phyloP scores from a whole-genome alignment of 2,329 filamentous ascomycete species.

The Pyrenophora graminea region DNA sequence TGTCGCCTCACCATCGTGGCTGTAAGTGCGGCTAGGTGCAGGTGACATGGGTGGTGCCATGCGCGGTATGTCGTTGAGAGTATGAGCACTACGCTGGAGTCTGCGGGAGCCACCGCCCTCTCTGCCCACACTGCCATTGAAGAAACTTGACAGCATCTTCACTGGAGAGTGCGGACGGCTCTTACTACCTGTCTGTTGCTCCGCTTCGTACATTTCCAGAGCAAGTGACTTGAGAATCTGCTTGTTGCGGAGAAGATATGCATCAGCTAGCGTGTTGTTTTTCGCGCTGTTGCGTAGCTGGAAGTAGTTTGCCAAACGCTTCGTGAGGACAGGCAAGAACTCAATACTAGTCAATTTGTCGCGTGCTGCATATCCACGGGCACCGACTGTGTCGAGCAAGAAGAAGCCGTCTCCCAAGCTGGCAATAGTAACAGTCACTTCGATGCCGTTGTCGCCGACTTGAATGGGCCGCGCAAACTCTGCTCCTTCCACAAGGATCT shows the following conservation, averaged over 20 bases:
- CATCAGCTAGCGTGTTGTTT: slow-evolving; percentile 66
- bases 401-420: slow-evolving; percentile 60
- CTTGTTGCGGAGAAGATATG: slow-evolving; percentile 76
- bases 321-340: slow-evolving; percentile 74
- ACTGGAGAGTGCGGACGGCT: slow-evolving; percentile 84
- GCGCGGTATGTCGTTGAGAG: slow-evolving; percentile 43
- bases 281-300: slow-evolving; percentile 70
- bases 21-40: slow-evolving; percentile 44
- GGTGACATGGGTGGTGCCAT: slow-evolving; percentile 42
- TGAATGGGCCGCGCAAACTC: slow-evolving; percentile 61
- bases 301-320: slow-evolving; percentile 73
- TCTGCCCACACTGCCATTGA: slow-evolving; percentile 3
- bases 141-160: slow-evolving; percentile 84
- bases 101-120: slow-evolving; percentile 33
- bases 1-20: slow-evolving; percentile 41
- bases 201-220: slow-evolving; percentile 63
- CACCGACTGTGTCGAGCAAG: slow-evolving; percentile 63
- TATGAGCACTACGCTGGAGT: slow-evolving; percentile 40
- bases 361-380: slow-evolving; percentile 71
- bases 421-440: slow-evolving; percentile 69
- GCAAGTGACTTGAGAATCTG: slow-evolving; percentile 74
- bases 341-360: slow-evolving; percentile 75
- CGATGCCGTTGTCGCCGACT: slow-evolving; percentile 61
- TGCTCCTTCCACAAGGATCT: slow-evolving; percentile 73
- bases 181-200: slow-evolving; percentile 56